Percentiles rank a stretch among this genome's conserved stretches.
phyloP scores from a whole-genome alignment of 495 filamentous ascomycete genomes.

The Podospora pseudocomata region DNA sequence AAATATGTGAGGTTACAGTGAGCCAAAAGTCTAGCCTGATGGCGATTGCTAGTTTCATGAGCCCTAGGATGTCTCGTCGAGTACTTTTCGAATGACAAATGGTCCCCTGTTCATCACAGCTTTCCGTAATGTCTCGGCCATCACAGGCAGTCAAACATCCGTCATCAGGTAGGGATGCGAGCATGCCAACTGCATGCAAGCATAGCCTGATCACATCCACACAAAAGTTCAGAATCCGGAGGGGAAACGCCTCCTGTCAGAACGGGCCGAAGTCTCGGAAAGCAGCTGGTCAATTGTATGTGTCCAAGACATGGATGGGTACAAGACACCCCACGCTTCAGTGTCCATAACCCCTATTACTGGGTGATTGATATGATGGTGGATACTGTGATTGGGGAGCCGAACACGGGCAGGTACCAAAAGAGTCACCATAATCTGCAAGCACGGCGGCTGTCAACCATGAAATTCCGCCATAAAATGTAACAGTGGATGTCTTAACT shows the following conservation, averaged over 20 bases:
- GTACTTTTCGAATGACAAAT: no score
- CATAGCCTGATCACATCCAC: not conserved
- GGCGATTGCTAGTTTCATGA: no score
- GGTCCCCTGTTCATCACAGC: no score
- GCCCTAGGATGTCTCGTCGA: no score
- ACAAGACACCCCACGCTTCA: not conserved
- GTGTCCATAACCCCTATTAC: not conserved
- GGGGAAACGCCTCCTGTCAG: not conserved
- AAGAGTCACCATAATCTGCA: not conserved
- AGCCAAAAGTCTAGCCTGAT: no score
- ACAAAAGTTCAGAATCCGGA: not conserved
- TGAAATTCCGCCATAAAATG: not conserved
- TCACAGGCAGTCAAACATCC: not conserved
- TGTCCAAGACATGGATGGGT: not conserved
- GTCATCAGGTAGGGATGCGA: not conserved
- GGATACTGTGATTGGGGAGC: not conserved
- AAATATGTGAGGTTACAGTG: no score
- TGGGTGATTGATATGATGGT: not conserved
- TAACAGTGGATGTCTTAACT: not conserved
- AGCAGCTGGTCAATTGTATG: not conserved
- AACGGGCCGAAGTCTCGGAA: not conserved
- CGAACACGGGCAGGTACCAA: not conserved
- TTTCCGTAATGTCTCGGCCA: not conserved
- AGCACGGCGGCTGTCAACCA: not conserved
- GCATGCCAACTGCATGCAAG: not conserved